Percentiles rank a stretch among this genome's conserved stretches.
Conservation (phyloP, 352 stramenopile genomes). For the Plasmopara muralis region DNA sequence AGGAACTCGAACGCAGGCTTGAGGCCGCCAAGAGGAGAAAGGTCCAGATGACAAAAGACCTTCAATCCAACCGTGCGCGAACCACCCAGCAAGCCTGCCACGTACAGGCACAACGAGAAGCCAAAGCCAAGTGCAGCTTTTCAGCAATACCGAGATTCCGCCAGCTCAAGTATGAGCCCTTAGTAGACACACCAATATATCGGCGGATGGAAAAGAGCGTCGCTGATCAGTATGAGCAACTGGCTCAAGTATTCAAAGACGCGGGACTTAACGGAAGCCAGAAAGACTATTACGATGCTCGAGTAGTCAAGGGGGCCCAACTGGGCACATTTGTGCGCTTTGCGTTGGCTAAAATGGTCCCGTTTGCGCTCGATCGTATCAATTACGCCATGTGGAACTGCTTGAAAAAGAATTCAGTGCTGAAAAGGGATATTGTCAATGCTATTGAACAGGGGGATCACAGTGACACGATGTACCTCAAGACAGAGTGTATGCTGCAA, state of each 20-base stretch:
- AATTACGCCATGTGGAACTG: conserved; percentile 18
- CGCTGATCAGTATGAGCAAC: conserved; percentile 13
- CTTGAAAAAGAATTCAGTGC: conserved; percentile 16
- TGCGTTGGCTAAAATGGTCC: conserved; percentile 21
- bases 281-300: conserved; percentile 12
- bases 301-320: conserved; percentile 15
- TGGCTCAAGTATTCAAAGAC: conserved; percentile 24
- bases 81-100: too few species aligned
- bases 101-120: conserved; percentile 9
- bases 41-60: conserved; percentile 4
- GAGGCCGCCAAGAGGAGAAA: conserved; percentile 9
- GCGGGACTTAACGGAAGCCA: conserved; percentile 19
- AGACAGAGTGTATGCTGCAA: conserved; percentile 22
- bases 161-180: conserved; percentile 24
- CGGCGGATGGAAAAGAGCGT: conserved; percentile 17
- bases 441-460: conserved; percentile 4
- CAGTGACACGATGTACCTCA: conserved; percentile 18
- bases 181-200: conserved; percentile 18
- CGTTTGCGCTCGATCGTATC: conserved; percentile 21
- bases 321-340: conserved; percentile 33
- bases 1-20: conserved; percentile 19
- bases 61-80: conserved; percentile 8
- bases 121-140: background rate
- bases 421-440: conserved; percentile 10
- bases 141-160: background rate